Conservation (phyloP, 2,329 filamentous ascomycete genomes). For the Cryphonectria japonica region DNA sequence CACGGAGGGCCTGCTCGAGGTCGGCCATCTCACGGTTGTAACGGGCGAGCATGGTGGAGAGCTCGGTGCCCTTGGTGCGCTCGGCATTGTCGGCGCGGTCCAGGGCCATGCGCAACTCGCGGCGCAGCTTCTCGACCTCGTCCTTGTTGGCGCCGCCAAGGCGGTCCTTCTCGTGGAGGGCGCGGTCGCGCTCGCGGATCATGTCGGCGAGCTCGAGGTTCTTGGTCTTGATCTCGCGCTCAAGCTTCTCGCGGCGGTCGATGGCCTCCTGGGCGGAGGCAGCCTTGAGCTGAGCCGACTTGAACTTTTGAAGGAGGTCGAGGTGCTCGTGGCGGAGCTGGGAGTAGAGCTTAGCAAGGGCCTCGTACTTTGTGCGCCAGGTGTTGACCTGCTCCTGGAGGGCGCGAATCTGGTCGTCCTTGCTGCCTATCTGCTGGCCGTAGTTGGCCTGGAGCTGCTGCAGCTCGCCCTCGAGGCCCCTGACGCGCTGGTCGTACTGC, state of each 20-base stretch:
- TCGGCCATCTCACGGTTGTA: slow-evolving; percentile 98
- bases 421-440: slow-evolving; percentile 82
- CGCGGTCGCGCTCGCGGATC: slow-evolving; percentile 94
- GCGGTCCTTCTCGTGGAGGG: slow-evolving; percentile 90
- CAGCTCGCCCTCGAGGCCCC: slow-evolving; percentile 87
- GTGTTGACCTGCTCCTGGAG: slow-evolving; percentile 97
- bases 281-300: slow-evolving; percentile 92
- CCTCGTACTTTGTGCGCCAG: slow-evolving; percentile 96
- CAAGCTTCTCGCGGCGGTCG: slow-evolving; percentile 89
- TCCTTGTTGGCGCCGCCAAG: slow-evolving; percentile 86
- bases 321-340: slow-evolving; percentile 94
- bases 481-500: slow-evolving; percentile 94
- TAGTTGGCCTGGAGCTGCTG: slow-evolving; percentile 80
- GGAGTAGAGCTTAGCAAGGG: slow-evolving; percentile 94
- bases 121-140: slow-evolving; percentile 90
- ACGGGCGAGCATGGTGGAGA: slow-evolving; percentile 91
- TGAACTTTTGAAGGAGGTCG: slow-evolving; percentile 94
- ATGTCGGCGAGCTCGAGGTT: slow-evolving; percentile 98
- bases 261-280: slow-evolving; percentile 97
- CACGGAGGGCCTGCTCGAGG: slow-evolving; percentile 87
- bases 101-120: slow-evolving; percentile 88
- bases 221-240: slow-evolving; percentile 98
- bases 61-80: slow-evolving; percentile 89
- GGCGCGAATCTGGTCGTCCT: slow-evolving; percentile 90
- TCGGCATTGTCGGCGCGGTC: slow-evolving; percentile 93